Base-by-base conservation (phyloP, 176 grass and related monocot genomes). In the Urochloa ruziziensis region DNA sequence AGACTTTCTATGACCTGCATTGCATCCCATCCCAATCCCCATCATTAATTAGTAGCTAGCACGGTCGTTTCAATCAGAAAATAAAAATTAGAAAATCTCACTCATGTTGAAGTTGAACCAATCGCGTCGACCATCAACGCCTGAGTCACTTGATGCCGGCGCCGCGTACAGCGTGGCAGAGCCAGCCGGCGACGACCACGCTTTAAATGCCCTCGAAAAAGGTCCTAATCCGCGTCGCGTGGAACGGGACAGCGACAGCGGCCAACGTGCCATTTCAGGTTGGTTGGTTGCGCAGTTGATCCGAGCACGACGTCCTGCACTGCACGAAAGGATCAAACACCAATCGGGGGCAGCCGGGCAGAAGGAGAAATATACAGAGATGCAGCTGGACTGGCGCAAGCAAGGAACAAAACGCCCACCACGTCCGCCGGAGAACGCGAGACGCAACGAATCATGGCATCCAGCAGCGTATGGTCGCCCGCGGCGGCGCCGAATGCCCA, bases 351-450 rank as follows among this genome's bases (percentile, higher is more conserved):
- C 57, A 24, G 2, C 14, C 5, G 7, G 2, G 28, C 30, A 18
- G 29, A 16, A 34, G 23, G n/a, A n/a, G n/a, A n/a, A n/a, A n/a
- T n/a, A n/a, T n/a, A 5, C 10, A 47, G 7, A n/a, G 63, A 59
- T 73, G 40, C 51, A 56, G 34, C 39, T 78, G 29, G 62, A 48
- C 54, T 3, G 53, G 67, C 36, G 7, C 83, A 94, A 91, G 92
- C 86, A 97, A 97, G 87, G 91, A 88, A 97, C 93, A 92, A 97
- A 49, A 84, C 78, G 80, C 53, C 62, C 73, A 72, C 71, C 86
- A 78, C 67, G 82, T 82, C 79, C 62, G 59, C 35, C 42, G 74
- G 51, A 62, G 24, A 88, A 0, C 62, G 18, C 72, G 6, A 25
- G 81, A 90, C 86, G 91, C 80, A 94, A 94, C 91, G 88, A 88